These are phyloP conservation scores for Anthoceros angustus DNA, from an alignment of 225 moss, liverwort and hornwort species.

Conservation along the genomic window DNA sequence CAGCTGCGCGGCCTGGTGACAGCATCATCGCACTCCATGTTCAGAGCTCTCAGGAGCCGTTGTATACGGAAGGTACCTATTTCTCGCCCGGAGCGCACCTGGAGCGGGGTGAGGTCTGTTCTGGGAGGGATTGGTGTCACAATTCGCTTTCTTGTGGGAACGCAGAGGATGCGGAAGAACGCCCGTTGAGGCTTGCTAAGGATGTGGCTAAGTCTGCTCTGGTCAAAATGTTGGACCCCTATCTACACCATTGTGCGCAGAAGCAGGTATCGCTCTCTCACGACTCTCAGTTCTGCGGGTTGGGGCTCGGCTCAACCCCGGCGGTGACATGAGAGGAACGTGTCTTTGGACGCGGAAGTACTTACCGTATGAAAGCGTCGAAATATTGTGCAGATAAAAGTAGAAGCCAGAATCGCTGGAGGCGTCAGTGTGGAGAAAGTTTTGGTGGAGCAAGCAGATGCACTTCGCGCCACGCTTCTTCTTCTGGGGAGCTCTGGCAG, in stretches of 20 bases:
- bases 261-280: not conserved
- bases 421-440: conserved; percentile 6
- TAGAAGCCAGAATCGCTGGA: not conserved
- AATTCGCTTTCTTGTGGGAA: not conserved
- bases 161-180: not conserved
- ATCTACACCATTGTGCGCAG: not conserved
- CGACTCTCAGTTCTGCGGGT: not conserved
- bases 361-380: not conserved
- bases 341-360: too few species aligned
- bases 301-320: not conserved
- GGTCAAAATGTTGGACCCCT: not conserved
- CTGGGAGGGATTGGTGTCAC: not conserved
- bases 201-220: conserved; percentile 2
- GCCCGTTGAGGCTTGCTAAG: not conserved
- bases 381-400: conserved; percentile 2
- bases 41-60: not conserved
- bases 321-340: too few species aligned
- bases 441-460: conserved; percentile 5
- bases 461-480: conserved; percentile 3
- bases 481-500: not conserved
- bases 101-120: too few species aligned
- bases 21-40: conserved; percentile 6
- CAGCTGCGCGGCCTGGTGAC: conserved; percentile 6
- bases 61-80: not conserved
- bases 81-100: not conserved